Evolutionary conservation across 805 yeast genomes (phyloP).

Genomic region (Cyberlindnera galapagoensis): DNA sequence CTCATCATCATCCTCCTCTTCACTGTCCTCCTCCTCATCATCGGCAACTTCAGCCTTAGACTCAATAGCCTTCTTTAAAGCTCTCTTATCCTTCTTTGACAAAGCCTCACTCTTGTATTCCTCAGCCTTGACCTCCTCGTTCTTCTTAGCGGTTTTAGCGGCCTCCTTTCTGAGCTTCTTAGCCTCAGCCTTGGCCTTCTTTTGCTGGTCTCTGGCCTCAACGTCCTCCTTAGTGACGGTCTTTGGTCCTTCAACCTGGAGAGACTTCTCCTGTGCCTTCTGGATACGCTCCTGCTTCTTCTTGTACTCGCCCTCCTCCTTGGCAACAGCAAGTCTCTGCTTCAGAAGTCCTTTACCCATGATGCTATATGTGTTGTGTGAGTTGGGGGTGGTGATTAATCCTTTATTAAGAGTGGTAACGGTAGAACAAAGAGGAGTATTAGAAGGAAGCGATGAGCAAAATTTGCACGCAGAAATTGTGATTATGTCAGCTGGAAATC

Average conservation of each 20-base stretch:
- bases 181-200: conserved; percentile 14
- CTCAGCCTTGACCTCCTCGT: conserved; percentile 20
- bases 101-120: conserved; percentile 44
- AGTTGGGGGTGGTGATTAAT: too few species aligned
- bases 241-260: conserved; percentile 24
- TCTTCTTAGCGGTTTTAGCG: conserved; percentile 13
- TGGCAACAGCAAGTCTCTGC: conserved; percentile 16
- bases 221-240: conserved; percentile 29
- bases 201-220: conserved; percentile 15
- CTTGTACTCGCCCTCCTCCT: conserved; percentile 17
- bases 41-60: conserved; percentile 18
- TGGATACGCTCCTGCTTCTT: conserved; percentile 14
- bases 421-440: too few species aligned
- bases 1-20: conserved; percentile 18
- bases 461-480: too few species aligned
- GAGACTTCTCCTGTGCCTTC: conserved; percentile 14
- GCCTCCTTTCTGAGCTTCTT: conserved; percentile 16
- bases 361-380: conserved; percentile 1
- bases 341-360: conserved; percentile 25
- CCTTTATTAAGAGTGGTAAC: too few species aligned
- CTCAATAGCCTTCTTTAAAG: conserved; percentile 41
- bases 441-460: too few species aligned
- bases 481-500: too few species aligned
- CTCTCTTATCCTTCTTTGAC: conserved; percentile 60
- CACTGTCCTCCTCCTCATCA: conserved; percentile 19